Base-by-base conservation (phyloP, 2,329 filamentous ascomycete species). In the Cytospora piceae region DNA sequence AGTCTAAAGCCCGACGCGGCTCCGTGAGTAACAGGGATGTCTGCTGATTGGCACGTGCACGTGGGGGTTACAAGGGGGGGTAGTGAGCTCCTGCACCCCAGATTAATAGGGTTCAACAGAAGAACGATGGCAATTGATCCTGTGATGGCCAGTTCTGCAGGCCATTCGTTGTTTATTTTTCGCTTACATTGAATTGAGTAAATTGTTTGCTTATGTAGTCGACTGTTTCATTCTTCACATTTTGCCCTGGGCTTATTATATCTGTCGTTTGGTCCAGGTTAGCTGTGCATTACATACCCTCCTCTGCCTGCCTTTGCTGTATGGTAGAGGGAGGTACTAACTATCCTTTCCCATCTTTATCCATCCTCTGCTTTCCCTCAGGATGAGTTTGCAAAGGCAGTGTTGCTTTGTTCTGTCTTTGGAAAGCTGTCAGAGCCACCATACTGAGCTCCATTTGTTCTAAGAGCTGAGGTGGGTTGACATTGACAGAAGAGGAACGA, bases 1-100 rank as follows among this genome's bases (percentile, higher is more conserved):
- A 77, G 0, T 49, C 34, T n/a, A 49, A 49, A 22, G 9, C 22
- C 46, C 46, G 75, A 75, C 49, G 73, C 69, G 6, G 77, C 61
- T 63, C 61, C 56, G 61, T 53, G 46, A 11, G 42, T 55, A 27
- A 37, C 17, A 55, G 39, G 29, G 31, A 34, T 8, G 17, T 24
- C 29, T 57, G 53, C 42, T 22, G 9, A n/a, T 12, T 37, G 53
- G 61, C 39, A 20, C 17, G 61, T 57, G 53, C 42, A 12, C 8
- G 46, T 49, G 46, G 46, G n/a, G 46, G 42, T 46, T 46, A 22
- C 42, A 7, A 46, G 20, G 20, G 17, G 17, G 4, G 39, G 15
- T 42, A n/a, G 37, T 12, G 14, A 39, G 37, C 37, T 39, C 12
- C 15, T 17, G 37, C 37, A 11, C 37, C 12, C 37, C 37, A 39